Evolutionary conservation across 2,329 filamentous ascomycete genomes (phyloP), one percentile per base, ranked within the genome.

Genomic region (Calonectria honghensis): DNA sequence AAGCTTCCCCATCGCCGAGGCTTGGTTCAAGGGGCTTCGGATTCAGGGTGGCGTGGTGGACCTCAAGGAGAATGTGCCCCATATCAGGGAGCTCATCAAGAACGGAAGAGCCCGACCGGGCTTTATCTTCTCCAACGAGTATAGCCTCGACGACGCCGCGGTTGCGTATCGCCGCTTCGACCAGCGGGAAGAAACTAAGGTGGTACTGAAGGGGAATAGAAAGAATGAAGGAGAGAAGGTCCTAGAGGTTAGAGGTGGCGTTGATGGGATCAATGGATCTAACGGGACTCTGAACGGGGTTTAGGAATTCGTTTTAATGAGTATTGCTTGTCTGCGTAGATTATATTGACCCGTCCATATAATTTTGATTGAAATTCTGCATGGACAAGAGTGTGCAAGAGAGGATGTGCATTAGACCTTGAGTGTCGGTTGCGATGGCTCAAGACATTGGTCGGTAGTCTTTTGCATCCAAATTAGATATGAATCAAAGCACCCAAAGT

Each of bases 11-110:
- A 68, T 68, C 7, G 51, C 35, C 2, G 35, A 59, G 13, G 51
- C 51, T 20, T 68, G 66, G 66, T n/a, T 59, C 24, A 68, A 68
- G 24, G 66, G 51, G 24, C 50, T 68, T 10, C 27, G 39, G 27
- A 45, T 59, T 20, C 66, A 68, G 51, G 66, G 51, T 3, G 66
- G 66, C 27, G 6, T 68, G 13, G 66, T 68, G 1, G 11, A 68
- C 6, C 48, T 59, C 37, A 24, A 68, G 27, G 18, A 29, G 6
- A 68, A 59, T n/a, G 39, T 59, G 5, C 18, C 66, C 10, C 35
- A 31, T 4, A 57, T 68, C 9, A n/a, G 18, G 24, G 51, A 68
- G 16, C 66, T 68, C 10, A 68, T 68, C 37, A 59, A 45, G 27
- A 68, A 59, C 13, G 66, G 66, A 4, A 52, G 66, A 45, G 66